Base-by-base conservation (phyloP, 2,329 filamentous ascomycete species). In the Stylonectria norvegica region DNA sequence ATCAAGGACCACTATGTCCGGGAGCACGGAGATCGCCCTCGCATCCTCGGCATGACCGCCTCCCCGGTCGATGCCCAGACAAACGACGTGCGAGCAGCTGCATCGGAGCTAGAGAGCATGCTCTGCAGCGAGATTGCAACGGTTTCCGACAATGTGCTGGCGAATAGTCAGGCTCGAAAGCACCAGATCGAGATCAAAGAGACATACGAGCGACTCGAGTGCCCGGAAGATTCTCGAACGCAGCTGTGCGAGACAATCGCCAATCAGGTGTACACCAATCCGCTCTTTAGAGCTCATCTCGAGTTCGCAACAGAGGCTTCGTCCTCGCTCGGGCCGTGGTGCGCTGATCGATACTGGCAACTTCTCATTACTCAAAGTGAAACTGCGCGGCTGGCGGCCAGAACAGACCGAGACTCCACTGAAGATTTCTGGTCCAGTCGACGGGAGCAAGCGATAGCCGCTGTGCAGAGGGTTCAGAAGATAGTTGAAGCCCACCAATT, bases 21-120 rank as follows among this genome's bases (percentile, higher is more conserved):
- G 3, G 68, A 73, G 20, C 52, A 61, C 2, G 65, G 71, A 1
- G 48, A 61, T 0, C 74, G 81, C 4, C 93, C 93, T 4, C 84
- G 83, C 25, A 82, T 98, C 15, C 86, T 98, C 50, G 91, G 91
- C 18, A 96, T 97, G 91, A 98, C 93, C 2, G 93, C 93, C 6
- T 97, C 93, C 0, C 93, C 93, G 1, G 84, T 96, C 3, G 90
- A 97, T 65, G 81, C 87, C 0, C 85, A 87, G 56, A 76, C 78
- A 0, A 52, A 33, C 12, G 82, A 95, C 49, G 75, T 95, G 19
- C 70, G 73, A 12, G 71, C 79, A 44, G 87, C 86, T 25, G 86
- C 87, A 0, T 68, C 69, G 44, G 80, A 86, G 38, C 75, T 98
- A 0, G 91, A 97, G 59, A 73, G 66, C 1, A 70, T 95, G 25